Evolutionary conservation across 768 basidiomycete genomes (phyloP), one percentile per base, ranked within the genome.

Genomic region (Cystobasidium tubakii): DNA sequence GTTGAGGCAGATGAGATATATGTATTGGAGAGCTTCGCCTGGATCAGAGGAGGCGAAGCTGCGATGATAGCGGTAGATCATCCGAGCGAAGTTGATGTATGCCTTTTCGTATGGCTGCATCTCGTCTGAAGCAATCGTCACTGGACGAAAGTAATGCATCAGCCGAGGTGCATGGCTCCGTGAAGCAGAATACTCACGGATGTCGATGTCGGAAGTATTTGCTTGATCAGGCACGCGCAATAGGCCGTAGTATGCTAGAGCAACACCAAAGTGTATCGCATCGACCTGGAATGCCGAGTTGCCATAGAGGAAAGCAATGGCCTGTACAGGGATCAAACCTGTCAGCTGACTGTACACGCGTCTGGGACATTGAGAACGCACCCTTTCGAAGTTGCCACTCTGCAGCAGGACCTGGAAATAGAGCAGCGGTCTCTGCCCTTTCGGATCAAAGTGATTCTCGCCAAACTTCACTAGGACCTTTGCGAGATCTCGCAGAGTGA

Each of bases 331-430:
- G 19, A 34, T 64, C 65, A 50, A 9, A 15, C 66, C 2, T 15
- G 27, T 46, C 2, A 53, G 25, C 50, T 17, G n/a, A 54, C 46
- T 39, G 17, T 54, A n/a, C 7, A 13, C 36, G 34, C 6, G 36
- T 7, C 12, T 3, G 10, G 3, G 3, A 44, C 3, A 33, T 27
- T 9, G 23, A 0, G 1, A 23, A 82, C 87, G 73, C 75, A 91
- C 93, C 81, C 90, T 83, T 82, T 99, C 96, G 77, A 97, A 99
- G 80, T 96, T 90, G 17, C 92, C 96, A 77, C 90, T 91, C 83
- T 93, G 88, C 25, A 96, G 85, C 75, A 98, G 82, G 0, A 97
- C 88, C 74, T 83, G 82, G 79, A 83, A 82, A 79, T 82, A 83
- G 4, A 81, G 79, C 54, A 83, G 77, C 9, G 83, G 86, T 12